A percentile compares a stretch with the other conserved stretches of the same genome.
Evolutionary conservation across 441 rosid species (phyloP).

Genomic region (Biscutella laevigata): DNA sequence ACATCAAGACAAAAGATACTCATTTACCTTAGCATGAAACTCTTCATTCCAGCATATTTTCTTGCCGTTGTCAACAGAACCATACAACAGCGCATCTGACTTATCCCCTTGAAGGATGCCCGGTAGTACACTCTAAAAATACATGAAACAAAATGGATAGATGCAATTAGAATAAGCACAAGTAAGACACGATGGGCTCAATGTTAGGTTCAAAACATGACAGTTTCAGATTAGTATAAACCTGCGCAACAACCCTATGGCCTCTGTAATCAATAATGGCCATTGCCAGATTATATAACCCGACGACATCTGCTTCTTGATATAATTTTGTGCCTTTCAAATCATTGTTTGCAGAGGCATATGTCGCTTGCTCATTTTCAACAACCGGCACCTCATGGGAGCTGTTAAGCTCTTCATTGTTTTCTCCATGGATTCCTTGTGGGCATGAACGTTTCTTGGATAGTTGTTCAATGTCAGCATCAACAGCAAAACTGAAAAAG

Average conservation of each 20-base stretch:
- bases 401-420: conserved; percentile 31
- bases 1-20: conserved; percentile 6
- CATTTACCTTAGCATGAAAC: conserved; percentile 86
- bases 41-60: conserved; percentile 97
- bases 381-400: conserved; percentile 56
- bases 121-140: conserved; percentile 97
- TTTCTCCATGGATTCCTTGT: conserved; percentile 35
- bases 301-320: conserved; percentile 97
- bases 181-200: background rate
- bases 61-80: conserved; percentile 99
- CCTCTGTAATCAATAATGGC: conserved; percentile 98
- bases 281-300: conserved; percentile 96
- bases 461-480: conserved; percentile 80
- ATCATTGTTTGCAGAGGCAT: conserved; percentile 99
- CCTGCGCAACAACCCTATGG: conserved; percentile 99
- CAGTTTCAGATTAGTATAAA: conserved; percentile 28
- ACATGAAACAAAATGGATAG: background rate
- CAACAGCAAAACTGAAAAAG: conserved; percentile 99
- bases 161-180: background rate
- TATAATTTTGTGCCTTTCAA: conserved; percentile 95
- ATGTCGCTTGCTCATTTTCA: conserved; percentile 98
- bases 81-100: conserved; percentile 91
- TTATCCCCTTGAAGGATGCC: conserved; percentile 99
- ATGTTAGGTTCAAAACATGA: no score
- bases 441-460: conserved; percentile 44